Percentiles rank a stretch among this genome's conserved stretches.
These are phyloP conservation scores for Calonectria henricotiae DNA, from an alignment of 2,329 filamentous ascomycete species.

Conservation along the genomic window DNA sequence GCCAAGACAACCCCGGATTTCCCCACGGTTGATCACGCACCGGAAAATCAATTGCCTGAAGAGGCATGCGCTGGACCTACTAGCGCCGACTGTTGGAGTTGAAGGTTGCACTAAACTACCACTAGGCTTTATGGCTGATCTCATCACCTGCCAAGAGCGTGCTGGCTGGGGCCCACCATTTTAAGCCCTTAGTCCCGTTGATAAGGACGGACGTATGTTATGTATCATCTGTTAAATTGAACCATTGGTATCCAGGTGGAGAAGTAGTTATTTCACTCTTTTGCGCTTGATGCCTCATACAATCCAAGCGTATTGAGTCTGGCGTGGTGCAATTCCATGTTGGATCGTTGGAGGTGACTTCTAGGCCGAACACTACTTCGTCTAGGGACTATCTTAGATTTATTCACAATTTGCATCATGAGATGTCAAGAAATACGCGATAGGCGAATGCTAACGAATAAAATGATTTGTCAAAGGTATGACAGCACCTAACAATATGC, in stretches of 20 bases:
- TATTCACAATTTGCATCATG: too few species aligned
- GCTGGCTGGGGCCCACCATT: background rate
- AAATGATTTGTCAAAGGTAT: too few species aligned
- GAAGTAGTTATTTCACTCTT: background rate
- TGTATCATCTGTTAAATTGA: background rate
- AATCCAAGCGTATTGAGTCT: too few species aligned
- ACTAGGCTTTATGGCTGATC: constrained; percentile 3
- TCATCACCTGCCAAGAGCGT: background rate
- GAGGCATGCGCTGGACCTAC: background rate
- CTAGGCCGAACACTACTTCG: too few species aligned
- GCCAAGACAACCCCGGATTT: constrained; percentile 17
- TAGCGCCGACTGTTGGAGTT: background rate
- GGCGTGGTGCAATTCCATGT: too few species aligned
- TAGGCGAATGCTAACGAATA: too few species aligned
- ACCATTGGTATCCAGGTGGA: background rate
- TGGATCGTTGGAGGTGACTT: too few species aligned
- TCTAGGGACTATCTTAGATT: too few species aligned
- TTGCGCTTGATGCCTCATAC: too few species aligned
- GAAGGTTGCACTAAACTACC: background rate
- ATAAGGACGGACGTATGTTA: background rate
- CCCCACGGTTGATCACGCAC: constrained; percentile 10
- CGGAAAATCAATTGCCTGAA: constrained; percentile 18
- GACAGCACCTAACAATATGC: too few species aligned
- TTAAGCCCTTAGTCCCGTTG: background rate
- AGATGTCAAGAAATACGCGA: too few species aligned